Base-by-base conservation (phyloP, 768 basidiomycete genomes). In the Tylopilus sp. region DNA sequence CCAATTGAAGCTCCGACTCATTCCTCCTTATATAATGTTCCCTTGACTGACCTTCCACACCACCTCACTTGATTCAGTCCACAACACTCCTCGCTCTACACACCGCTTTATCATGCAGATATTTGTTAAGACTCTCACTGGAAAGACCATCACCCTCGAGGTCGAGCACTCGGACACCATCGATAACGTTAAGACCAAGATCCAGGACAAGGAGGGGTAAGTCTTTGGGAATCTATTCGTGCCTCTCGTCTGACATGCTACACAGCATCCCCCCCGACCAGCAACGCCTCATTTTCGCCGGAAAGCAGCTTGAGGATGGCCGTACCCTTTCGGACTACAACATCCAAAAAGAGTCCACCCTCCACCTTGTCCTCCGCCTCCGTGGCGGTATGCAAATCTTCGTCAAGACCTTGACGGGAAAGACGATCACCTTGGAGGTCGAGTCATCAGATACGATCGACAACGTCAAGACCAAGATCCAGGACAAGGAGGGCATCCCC, bases 211-310 rank as follows among this genome's bases (percentile, higher is more conserved):
- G 35, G 88, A 89, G 71, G 62, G 88, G 62, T 56, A 26, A 25
- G 60, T 33, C 2, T 1, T 18, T 1, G 3, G 25, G 10, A 0
- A 3, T 22, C 3, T 20, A 1, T 15, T 2, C 2, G 7, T 4
- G 17, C 3, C 10, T 5, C 15, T 3, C 2, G 3, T 51, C 57
- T 63, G 21, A 63, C 26, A 3, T 15, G 3, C 1, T n/a, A 2
- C n/a, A 1, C n/a, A 63, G 83, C 13, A 89, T 89, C 52, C 86
- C 87, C 20, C 93, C 91, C 22, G 90, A 93, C 72, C 92, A 92
- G 61, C 91, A 95, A 66, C 91, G 94, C 56, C 73, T 95, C n/a
- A 95, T 95, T 75, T 95, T 95, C 57, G 93, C 93, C 41, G 93
- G 93, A 53, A 95, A 95, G 74, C 93, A 95, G 69, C 81, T 97